Percentiles rank a stretch among this genome's conserved stretches.
phyloP scores from a whole-genome alignment of 2,329 filamentous ascomycete genomes.

The Fusarium liriodendri region DNA sequence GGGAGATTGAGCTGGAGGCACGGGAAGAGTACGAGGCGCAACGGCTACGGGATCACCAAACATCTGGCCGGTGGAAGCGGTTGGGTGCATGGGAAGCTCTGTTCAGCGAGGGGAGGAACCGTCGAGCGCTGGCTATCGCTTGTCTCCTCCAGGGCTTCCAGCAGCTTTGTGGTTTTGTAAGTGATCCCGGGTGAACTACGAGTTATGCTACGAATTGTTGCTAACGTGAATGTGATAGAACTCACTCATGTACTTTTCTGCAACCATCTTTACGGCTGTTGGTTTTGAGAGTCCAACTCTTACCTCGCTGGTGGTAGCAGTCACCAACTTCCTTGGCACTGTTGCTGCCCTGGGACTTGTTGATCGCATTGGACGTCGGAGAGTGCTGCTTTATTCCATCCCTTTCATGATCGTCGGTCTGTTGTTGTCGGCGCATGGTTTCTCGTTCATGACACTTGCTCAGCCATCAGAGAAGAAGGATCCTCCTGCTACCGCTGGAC shows the following conservation, averaged over 20 bases:
- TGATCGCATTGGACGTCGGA: slow-evolving; percentile 81
- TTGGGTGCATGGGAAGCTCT: slow-evolving; percentile 64
- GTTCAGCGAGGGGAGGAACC: slow-evolving; percentile 69
- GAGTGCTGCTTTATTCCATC: slow-evolving; percentile 84
- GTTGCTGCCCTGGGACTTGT: slow-evolving; percentile 80
- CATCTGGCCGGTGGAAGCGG: slow-evolving; percentile 48
- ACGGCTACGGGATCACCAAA: slow-evolving; percentile 47
- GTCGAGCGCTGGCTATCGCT: slow-evolving; percentile 83
- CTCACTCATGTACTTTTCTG: slow-evolving; percentile 92
- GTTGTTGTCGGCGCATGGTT: slow-evolving; percentile 76
- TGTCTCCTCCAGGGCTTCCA: slow-evolving; percentile 89
- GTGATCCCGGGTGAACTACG: slow-evolving; percentile 43
- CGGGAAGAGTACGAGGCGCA: slow-evolving; percentile 72
- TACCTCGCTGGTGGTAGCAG: slow-evolving; percentile 81
- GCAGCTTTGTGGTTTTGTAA: slow-evolving; percentile 85
- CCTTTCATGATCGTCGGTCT: slow-evolving; percentile 86
- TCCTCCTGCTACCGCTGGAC: slow-evolving; percentile 27
- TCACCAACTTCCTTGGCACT: slow-evolving; percentile 86
- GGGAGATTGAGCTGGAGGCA: slow-evolving; percentile 79
- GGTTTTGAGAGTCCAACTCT: slow-evolving; percentile 83
- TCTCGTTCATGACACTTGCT: slow-evolving; percentile 70
- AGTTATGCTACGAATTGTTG: background rate
- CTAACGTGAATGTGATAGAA: slow-evolving; percentile 63
- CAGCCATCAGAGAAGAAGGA: slow-evolving; percentile 34
- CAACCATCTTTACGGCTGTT: slow-evolving; percentile 82